Conservation (phyloP, 1,284 basidiomycete species). For the Peniophora sp. region DNA sequence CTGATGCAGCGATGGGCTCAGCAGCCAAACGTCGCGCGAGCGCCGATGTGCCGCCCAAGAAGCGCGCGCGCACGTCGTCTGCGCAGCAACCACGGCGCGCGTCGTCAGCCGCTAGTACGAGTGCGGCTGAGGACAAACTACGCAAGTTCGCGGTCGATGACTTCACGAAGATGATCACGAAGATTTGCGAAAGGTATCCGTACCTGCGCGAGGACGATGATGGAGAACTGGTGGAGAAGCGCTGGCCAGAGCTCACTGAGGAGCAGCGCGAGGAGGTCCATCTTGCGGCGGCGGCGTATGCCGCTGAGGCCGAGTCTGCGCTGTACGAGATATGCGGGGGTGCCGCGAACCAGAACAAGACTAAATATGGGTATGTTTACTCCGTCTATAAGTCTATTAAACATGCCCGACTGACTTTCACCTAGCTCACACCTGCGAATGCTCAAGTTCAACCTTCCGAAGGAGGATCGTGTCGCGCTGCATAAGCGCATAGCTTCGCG, state of each 20-base stretch:
- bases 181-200: slow-evolving; percentile 64
- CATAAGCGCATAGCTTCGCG: slow-evolving; percentile 68
- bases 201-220: slow-evolving; percentile 24
- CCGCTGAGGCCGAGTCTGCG: slow-evolving; percentile 59
- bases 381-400: background rate
- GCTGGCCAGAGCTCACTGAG: slow-evolving; percentile 34
- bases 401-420: slow-evolving; percentile 8
- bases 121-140: slow-evolving; percentile 53
- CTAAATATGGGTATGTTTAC: slow-evolving; percentile 72
- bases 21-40: slow-evolving; percentile 14
- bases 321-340: slow-evolving; percentile 54
- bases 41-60: background rate
- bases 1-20: background rate
- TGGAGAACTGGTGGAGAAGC: slow-evolving; percentile 14
- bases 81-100: slow-evolving; percentile 34
- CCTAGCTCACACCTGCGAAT: slow-evolving; percentile 76
- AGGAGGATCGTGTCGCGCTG: slow-evolving; percentile 64
- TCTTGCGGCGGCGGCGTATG: slow-evolving; percentile 49
- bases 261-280: slow-evolving; percentile 50
- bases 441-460: slow-evolving; percentile 73
- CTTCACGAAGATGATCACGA: slow-evolving; percentile 57
- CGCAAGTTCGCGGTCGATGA: slow-evolving; percentile 72
- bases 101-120: slow-evolving; percentile 11
- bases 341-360: slow-evolving; percentile 35
- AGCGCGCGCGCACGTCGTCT: slow-evolving; percentile 4